Conservation (phyloP, 768 basidiomycete genomes). For the Gloeopeniophorella convolvens region DNA sequence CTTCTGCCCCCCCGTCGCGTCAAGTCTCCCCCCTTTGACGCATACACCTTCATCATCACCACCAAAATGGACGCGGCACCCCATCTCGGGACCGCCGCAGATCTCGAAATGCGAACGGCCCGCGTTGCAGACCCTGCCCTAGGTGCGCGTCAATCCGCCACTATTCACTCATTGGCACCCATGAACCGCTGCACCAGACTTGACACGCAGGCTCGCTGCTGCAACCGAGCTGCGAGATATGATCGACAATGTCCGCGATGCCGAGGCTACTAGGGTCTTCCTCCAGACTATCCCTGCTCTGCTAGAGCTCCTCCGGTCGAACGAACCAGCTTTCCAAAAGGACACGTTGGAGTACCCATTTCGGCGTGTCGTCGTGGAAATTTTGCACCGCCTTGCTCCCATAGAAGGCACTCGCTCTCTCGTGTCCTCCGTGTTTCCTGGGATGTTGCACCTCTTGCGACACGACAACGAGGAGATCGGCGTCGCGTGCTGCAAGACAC, state of each 20-base stretch:
- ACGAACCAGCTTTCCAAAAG: conserved; percentile 59
- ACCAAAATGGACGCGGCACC: conserved; percentile 39
- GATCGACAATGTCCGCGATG: conserved; percentile 72
- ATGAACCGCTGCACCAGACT: conserved; percentile 38
- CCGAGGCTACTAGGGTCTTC: conserved; percentile 62
- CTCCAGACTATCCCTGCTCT: conserved; percentile 69
- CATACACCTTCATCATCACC: neutral
- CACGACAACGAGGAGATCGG: conserved; percentile 97
- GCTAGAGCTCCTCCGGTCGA: conserved; percentile 63
- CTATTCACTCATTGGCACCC: neutral
- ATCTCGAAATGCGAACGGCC: conserved; percentile 66
- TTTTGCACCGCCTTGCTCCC: conserved; percentile 80
- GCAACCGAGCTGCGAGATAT: conserved; percentile 76
- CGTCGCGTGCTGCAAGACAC: conserved; percentile 79
- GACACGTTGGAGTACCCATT: conserved; percentile 72
- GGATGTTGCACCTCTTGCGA: conserved; percentile 79
- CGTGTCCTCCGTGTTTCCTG: conserved; percentile 58
- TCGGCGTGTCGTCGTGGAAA: conserved; percentile 81
- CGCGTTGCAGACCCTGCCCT: conserved; percentile 70
- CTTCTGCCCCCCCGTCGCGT: neutral
- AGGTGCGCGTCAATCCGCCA: conserved; percentile 36
- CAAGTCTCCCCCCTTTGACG: neutral
- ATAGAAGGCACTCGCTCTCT: conserved; percentile 73
- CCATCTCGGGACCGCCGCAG: conserved; percentile 41
- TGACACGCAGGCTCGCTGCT: conserved; percentile 61